Percentiles rank a stretch among this genome's conserved stretches.
phyloP scores from a whole-genome alignment of 768 basidiomycete species.

The Panellus pusillus region DNA sequence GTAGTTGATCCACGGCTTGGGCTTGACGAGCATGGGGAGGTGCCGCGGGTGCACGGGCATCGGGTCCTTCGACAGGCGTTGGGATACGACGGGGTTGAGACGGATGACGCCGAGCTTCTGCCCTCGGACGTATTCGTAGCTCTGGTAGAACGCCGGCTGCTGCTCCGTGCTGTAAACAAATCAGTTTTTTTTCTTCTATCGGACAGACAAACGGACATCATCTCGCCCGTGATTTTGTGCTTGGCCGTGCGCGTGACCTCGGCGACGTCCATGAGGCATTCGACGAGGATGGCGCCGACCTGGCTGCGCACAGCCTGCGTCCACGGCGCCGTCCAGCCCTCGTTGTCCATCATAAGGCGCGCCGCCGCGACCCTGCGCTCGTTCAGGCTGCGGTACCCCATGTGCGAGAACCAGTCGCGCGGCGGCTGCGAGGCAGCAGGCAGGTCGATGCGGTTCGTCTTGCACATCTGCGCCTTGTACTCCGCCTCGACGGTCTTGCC shows the following conservation, averaged over 20 bases:
- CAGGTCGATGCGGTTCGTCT: constrained; percentile 56
- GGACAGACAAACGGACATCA: constrained; percentile 39
- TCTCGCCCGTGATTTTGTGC: constrained; percentile 59
- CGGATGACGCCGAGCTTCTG: constrained; percentile 91
- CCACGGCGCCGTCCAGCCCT: constrained; percentile 83
- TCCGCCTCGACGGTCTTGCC: constrained; percentile 89
- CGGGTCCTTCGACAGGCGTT: constrained; percentile 73
- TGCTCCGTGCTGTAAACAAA: constrained; percentile 75
- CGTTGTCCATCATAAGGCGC: constrained; percentile 62
- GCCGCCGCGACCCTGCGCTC: constrained; percentile 67
- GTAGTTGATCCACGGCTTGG: constrained; percentile 80
- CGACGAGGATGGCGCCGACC: constrained; percentile 81
- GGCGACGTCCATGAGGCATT: constrained; percentile 83
- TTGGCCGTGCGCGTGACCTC: constrained; percentile 62
- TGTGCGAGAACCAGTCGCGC: constrained; percentile 52
- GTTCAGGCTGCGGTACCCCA: constrained; percentile 62
- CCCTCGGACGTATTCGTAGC: constrained; percentile 92
- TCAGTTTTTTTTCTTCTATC: no score
- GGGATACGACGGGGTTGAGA: constrained; percentile 77
- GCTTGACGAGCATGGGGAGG: constrained; percentile 92
- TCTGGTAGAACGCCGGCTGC: constrained; percentile 90
- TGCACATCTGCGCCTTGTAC: constrained; percentile 83
- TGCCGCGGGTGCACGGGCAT: constrained; percentile 88
- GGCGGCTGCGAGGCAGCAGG: constrained; percentile 32
- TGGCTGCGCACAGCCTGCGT: constrained; percentile 72